phyloP scores from a whole-genome alignment of 768 basidiomycete species.

The Candolleomyces eurysporus region DNA sequence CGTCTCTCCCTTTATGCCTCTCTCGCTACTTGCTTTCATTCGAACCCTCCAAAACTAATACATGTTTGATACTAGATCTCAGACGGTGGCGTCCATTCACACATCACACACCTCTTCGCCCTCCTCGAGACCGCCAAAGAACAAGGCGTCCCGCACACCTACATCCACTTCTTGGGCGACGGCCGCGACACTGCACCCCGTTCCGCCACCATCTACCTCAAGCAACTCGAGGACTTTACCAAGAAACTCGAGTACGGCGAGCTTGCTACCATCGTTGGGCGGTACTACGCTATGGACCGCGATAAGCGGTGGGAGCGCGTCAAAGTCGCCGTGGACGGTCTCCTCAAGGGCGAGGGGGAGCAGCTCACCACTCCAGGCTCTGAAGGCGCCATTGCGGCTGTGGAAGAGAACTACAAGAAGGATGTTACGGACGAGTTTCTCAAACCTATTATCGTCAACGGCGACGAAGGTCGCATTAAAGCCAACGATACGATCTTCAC shows the following conservation, averaged over 20 bases:
- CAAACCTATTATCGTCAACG: constrained; percentile 89
- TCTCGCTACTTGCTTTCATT: neutral
- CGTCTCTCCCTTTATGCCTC: constrained; percentile 22
- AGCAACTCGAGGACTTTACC: constrained; percentile 76
- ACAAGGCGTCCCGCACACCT: constrained; percentile 78
- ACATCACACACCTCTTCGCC: constrained; percentile 87
- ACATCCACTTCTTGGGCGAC: constrained; percentile 92
- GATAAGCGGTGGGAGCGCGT: constrained; percentile 96
- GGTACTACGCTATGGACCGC: constrained; percentile 97
- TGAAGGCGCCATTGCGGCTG: constrained; percentile 55
- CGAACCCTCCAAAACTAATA: neutral
- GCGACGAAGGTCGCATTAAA: constrained; percentile 76
- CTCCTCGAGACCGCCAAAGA: constrained; percentile 90
- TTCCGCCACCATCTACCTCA: constrained; percentile 74
- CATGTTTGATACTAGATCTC: constrained; percentile 55
- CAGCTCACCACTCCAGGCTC: constrained; percentile 13
- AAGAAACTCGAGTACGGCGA: constrained; percentile 76
- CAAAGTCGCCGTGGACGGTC: constrained; percentile 84
- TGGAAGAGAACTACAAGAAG: constrained; percentile 76
- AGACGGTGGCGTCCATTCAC: constrained; percentile 96
- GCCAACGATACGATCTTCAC: constrained; percentile 89
- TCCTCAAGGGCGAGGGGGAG: constrained; percentile 70
- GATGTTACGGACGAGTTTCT: constrained; percentile 94
- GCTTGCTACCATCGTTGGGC: constrained; percentile 80
- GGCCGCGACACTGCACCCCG: constrained; percentile 92